Base-by-base conservation (phyloP, 2,329 filamentous ascomycete genomes). In the Cladosporium velox region DNA sequence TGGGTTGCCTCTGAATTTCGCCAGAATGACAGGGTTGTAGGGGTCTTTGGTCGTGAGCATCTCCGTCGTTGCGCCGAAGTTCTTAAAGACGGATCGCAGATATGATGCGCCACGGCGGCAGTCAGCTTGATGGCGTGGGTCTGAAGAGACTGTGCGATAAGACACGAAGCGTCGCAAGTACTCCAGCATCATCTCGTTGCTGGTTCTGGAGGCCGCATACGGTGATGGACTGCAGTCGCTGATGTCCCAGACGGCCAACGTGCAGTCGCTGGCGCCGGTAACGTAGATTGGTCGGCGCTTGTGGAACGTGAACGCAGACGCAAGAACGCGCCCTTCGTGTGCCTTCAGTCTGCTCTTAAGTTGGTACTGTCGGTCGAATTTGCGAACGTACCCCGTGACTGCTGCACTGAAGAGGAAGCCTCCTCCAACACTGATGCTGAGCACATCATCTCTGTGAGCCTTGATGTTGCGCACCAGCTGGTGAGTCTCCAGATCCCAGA, bases 401-500 rank as follows among this genome's bases (percentile, higher is more conserved):
- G 92, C 91, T 18, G 91, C 93, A 70, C 91, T 94, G 81, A 95
- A 95, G 8, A 97, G 83, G 68, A 90, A 90, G 0, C 93, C 92
- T 79, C 91, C 92, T 28, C 91, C 90, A 78, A 97, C 90, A 69
- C 92, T 90, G 52, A 98, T 83, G 0, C 92, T 90, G 83, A 96
- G 92, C 59, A 98, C 87, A 76, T 98, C 92, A 52, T 89, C 89
- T 38, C 87, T 87, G 71, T 93, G 90, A 0, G 90, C 88, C 74
- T 91, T 93, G 74, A 99, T 90, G 21, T 92, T 93, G 66, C 95
- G 86, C 54, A 99, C 85, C 59, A 95, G 89, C 78, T 99, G 95
- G 64, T 90, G 89, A 0, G 95, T 98, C 75, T 98, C 94, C 15
- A 99, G 84, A 76, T 99, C 96, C 94, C 96, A 99, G 12, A 99